Base-by-base conservation (phyloP, 2,329 filamentous ascomycete genomes). In the Harringtonia lauricola region DNA sequence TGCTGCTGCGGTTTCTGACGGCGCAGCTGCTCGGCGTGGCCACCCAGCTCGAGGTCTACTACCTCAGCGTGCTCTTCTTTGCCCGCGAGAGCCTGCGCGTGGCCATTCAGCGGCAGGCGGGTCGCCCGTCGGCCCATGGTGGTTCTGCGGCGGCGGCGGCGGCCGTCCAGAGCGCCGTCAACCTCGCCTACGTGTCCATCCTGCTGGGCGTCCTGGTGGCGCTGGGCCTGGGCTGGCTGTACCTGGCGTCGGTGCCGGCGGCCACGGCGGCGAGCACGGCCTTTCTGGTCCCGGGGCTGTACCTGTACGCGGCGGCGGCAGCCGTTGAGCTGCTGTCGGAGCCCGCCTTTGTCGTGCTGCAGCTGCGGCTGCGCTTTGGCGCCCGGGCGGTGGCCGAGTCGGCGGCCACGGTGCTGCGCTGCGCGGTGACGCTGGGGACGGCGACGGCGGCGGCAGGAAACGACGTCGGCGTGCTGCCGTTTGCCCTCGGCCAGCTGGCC, bases 11-110 rank as follows among this genome's bases (percentile, higher is more conserved):
- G 30, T 90, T 85, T 59, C 68, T 96, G 36, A 94, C 88, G 1
- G 89, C 92, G 0, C 76, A 83, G 46, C 72, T 94, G 0, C 74
- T 98, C 1, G 92, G 90, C 7, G 71, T 94, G 6, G 83, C 89
- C 2, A 83, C 89, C 0, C 92, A 95, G 60, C 74, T 98, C 3
- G 92, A 98, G 55, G 79, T 96, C 1, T 95, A 89, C 61, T 89
- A 90, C 47, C 83, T 94, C 36, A 87, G 88, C 0, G 81, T 94
- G n/a, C 72, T 98, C 1, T 95, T 94, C 62, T 96, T 98, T 57
- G 84, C 92, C 0, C 76, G 92, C 33, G 92, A 98, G 64, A 90
- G 84, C 55, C 67, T 96, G 39, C 82, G 92, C 15, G 83, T 95
- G n/a, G 88, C 90, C 22, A 77, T 95, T 30, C 90, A 96, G 63